These are phyloP conservation scores for Aspergillus sp. DNA, from an alignment of 2,329 filamentous ascomycete species.

Conservation along the genomic window DNA sequence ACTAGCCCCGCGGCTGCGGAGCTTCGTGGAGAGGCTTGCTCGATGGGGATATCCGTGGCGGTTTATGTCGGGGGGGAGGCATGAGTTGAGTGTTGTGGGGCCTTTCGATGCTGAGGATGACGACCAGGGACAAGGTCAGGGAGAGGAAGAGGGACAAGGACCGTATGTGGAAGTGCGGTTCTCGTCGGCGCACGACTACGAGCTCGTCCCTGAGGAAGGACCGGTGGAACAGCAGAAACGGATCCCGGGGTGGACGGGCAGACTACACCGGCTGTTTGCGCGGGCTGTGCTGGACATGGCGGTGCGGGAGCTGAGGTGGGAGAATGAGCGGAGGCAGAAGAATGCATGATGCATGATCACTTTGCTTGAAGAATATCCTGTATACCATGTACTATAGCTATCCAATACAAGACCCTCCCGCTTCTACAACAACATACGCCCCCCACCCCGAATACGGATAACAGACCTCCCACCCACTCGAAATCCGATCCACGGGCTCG, in stretches of 20 bases:
- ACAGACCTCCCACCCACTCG: slow-evolving; percentile 17
- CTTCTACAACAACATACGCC: slow-evolving; percentile 13
- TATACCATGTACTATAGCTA: no score
- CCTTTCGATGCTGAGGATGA: slow-evolving; percentile 10
- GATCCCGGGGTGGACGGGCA: slow-evolving; percentile 13
- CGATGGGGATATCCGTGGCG: slow-evolving; percentile 22
- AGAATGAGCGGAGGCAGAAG: neutral
- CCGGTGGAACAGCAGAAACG: slow-evolving; percentile 12
- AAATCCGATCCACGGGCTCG: slow-evolving; percentile 7
- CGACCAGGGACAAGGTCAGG: no score
- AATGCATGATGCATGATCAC: no score
- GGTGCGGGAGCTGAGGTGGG: slow-evolving; percentile 9
- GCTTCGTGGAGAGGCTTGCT: slow-evolving; percentile 18
- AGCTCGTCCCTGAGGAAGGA: slow-evolving; percentile 13
- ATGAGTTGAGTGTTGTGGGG: slow-evolving; percentile 19
- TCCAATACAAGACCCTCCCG: no score
- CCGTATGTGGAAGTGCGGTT: slow-evolving; percentile 19
- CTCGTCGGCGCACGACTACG: slow-evolving; percentile 19
- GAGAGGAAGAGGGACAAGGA: no score
- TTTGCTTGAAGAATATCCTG: no score
- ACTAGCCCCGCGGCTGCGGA: slow-evolving; percentile 10
- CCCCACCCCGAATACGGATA: slow-evolving; percentile 13
- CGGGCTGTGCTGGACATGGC: slow-evolving; percentile 16
- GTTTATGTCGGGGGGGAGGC: slow-evolving; percentile 15
- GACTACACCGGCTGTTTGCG: slow-evolving; percentile 20